Base-by-base conservation (phyloP, 345 rosid genomes). In the Acer campestre region DNA sequence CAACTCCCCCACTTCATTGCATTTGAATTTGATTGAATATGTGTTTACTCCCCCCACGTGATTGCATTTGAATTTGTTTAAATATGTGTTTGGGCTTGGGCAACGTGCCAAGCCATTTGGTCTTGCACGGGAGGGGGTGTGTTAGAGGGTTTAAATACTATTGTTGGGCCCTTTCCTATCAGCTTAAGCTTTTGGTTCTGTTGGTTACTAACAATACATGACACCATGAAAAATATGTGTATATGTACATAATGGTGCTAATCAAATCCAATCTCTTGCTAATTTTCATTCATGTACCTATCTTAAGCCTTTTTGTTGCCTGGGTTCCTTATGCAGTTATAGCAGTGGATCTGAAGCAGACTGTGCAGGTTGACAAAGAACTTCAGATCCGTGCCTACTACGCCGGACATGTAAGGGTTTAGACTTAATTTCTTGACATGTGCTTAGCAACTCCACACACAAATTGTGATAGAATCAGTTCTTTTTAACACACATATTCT, bases 331-430 rank as follows among this genome's bases (percentile, higher is more conserved):
- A 38, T 88, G 80, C 84, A 95, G 99, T 94, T 29, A 89, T 92
- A 48, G 84, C 99, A 8, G 86, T 96, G 82, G 95, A 96, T 84
- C 85, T 96, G 83, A 96, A 90, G 94, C 97, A 96, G 83, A 92
- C 95, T 46, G 80, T 96, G 86, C 95, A 88, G 74, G 97, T 96
- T 86, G 97, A 90, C 84, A 73, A 88, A 66, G 97, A 92, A 86
- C 97, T 94, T 83, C 92, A 91, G 69, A 90, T 96, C 78, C 94
- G 98, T 75, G 95, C 95, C 58, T 96, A 96, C 77, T 96, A 96
- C 67, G 98, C 98, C 22, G 98, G 99, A 64, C 98, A 96, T 89
- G 99, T 95, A 88, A 86, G 93, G 68, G 40, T 68, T 74, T 71
- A 61, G 31, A 12, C 80, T 73, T 78, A 38, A 62, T 48, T 61